phyloP scores from a whole-genome alignment of 345 rosid genomes.

The Syzygium aromaticum region DNA sequence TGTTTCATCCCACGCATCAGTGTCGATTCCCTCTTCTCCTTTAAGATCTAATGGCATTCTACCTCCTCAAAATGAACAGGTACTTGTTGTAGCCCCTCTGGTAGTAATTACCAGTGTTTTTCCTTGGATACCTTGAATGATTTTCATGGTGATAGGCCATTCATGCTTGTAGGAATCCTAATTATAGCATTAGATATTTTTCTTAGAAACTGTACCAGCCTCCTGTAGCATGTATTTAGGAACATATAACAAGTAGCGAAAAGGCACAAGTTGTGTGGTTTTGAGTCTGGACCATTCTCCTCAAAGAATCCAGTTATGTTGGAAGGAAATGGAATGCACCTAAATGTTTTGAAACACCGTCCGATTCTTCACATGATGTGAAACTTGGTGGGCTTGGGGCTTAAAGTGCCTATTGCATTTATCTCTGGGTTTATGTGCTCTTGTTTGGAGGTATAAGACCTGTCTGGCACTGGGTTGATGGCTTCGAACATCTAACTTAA shows the following conservation, averaged over 20 bases:
- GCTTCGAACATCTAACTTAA: neutral
- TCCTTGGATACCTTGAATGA: neutral
- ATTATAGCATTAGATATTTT: neutral
- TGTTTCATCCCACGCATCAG: slow-evolving; percentile 72
- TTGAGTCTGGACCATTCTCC: neutral
- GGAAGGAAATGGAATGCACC: neutral
- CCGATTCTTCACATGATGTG: neutral
- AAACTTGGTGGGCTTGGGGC: neutral
- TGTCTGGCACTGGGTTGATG: neutral
- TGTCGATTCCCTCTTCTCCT: slow-evolving; percentile 36
- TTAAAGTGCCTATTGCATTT: neutral
- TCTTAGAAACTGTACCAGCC: neutral
- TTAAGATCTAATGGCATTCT: slow-evolving; percentile 34
- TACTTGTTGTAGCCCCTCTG: slow-evolving; percentile 4
- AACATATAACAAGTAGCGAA: neutral
- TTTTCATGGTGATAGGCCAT: neutral
- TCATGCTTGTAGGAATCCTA: neutral
- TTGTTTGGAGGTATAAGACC: neutral
- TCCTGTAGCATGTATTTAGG: neutral
- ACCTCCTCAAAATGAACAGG: slow-evolving; percentile 44
- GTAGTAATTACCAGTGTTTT: neutral
- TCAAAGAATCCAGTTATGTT: neutral
- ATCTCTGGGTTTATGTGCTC: neutral
- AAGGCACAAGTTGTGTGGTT: neutral
- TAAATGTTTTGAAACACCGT: neutral